These are phyloP conservation scores for Stephania cephalantha DNA, from an alignment of 164 flowering plant genomes.

Conservation along the genomic window DNA sequence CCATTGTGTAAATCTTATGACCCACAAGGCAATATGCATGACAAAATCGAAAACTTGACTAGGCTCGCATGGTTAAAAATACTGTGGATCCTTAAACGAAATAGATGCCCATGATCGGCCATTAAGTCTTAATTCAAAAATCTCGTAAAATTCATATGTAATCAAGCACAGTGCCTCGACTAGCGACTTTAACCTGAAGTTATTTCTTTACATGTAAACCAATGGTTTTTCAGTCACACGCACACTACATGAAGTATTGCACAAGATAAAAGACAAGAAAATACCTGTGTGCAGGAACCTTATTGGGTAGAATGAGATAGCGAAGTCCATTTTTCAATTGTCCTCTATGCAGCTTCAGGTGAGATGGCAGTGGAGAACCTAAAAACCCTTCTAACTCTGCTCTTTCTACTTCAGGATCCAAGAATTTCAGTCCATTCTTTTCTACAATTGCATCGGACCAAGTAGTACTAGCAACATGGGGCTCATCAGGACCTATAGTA, in stretches of 20 bases:
- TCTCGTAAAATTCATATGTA: too few relatives aligned
- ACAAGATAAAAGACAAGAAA: slow-evolving; percentile 5
- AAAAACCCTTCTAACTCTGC: slow-evolving; percentile 55
- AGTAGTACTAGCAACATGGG: slow-evolving; percentile 86
- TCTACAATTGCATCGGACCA: slow-evolving; percentile 75
- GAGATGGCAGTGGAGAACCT: slow-evolving; percentile 67
- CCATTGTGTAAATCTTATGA: background rate
- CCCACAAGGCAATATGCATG: too few relatives aligned
- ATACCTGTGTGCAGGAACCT: slow-evolving; percentile 93
- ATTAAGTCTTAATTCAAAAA: too few relatives aligned
- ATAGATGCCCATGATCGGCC: too few relatives aligned
- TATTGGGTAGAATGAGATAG: slow-evolving; percentile 87
- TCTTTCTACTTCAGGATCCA: slow-evolving; percentile 41
- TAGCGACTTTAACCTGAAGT: background rate
- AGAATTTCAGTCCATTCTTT: slow-evolving; percentile 44
- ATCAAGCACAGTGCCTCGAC: background rate
- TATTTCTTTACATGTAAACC: too few relatives aligned
- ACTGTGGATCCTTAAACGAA: too few relatives aligned
- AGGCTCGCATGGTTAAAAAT: too few relatives aligned
- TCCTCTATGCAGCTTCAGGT: slow-evolving; percentile 86
- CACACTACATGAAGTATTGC: too few relatives aligned
- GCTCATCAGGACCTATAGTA: slow-evolving; percentile 95
- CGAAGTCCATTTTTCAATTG: slow-evolving; percentile 88
- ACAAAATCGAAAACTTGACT: too few relatives aligned
- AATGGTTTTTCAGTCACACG: too few relatives aligned